Percentiles rank a stretch among this genome's conserved stretches.
These are phyloP conservation scores for Claviceps quebecensis DNA, from an alignment of 2,329 filamentous ascomycete species.

Conservation along the genomic window DNA sequence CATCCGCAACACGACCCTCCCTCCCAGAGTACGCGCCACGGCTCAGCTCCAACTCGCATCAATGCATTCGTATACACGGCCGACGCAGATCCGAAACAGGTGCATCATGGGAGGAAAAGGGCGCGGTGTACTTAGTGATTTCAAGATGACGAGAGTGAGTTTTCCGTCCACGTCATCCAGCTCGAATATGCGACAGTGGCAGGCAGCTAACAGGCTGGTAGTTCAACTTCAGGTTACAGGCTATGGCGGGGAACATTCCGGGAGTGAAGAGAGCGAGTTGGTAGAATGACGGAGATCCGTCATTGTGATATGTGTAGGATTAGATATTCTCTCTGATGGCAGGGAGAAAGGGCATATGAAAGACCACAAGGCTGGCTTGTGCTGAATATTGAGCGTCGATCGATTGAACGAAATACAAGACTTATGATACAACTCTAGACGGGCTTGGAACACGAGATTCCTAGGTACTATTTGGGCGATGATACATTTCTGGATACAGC, in stretches of 20 bases:
- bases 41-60: constrained; percentile 85
- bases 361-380: not conserved
- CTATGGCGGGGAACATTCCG: constrained; percentile 69
- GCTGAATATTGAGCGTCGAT: not conserved
- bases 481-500: not conserved
- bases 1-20: constrained; percentile 80
- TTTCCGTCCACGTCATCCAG: not conserved
- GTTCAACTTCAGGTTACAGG: constrained; percentile 89
- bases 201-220: constrained; percentile 27
- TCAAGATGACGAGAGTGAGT: constrained; percentile 80
- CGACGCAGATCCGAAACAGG: constrained; percentile 86
- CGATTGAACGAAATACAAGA: not conserved
- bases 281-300: constrained; percentile 36
- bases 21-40: constrained; percentile 68
- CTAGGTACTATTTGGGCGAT: not conserved
- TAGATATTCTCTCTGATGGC: not conserved
- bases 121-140: constrained; percentile 81
- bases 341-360: not conserved
- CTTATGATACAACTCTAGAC: not conserved
- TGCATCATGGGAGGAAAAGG: constrained; percentile 87
- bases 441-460: not conserved
- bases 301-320: not conserved
- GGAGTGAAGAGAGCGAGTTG: constrained; percentile 95
- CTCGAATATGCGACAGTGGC: too few species aligned
- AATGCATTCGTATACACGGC: constrained; percentile 91